Conservation (phyloP, 140 eudicot species). For the Stevia rebaudiana region DNA sequence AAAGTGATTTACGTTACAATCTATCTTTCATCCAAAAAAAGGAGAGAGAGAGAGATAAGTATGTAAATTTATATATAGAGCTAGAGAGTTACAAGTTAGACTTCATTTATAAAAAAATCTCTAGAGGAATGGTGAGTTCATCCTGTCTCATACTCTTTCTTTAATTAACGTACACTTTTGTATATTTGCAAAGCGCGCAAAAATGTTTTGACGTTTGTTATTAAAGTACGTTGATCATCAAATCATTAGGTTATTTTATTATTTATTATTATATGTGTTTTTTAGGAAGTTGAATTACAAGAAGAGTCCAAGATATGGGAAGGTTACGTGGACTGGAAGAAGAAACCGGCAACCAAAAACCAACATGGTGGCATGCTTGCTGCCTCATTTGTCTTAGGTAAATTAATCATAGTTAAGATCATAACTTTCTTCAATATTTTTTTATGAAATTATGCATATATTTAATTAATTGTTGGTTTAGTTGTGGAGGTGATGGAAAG, state of each 20-base stretch:
- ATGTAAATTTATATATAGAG: too few relatives aligned
- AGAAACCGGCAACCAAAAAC: slow-evolving; percentile 53
- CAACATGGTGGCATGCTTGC: slow-evolving; percentile 83
- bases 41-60: too few relatives aligned
- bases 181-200: background rate
- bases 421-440: background rate
- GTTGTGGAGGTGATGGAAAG: slow-evolving; percentile 90
- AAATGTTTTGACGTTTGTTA: background rate
- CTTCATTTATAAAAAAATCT: slow-evolving; percentile 19
- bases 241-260: too few relatives aligned
- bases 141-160: background rate
- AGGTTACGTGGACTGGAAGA: slow-evolving; percentile 81
- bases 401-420: background rate
- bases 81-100: background rate
- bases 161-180: slow-evolving; percentile 6
- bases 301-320: slow-evolving; percentile 52
- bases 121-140: slow-evolving; percentile 11
- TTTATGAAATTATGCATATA: background rate
- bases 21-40: slow-evolving; percentile 7
- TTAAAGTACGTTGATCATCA: background rate
- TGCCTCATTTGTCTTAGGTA: slow-evolving; percentile 42
- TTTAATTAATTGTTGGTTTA: slow-evolving; percentile 3
- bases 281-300: slow-evolving; percentile 46
- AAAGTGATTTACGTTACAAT: slow-evolving; percentile 19
- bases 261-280: slow-evolving; percentile 5